phyloP scores from a whole-genome alignment of 176 grass and related monocot species.

The Cenchrus fungigraminus region DNA sequence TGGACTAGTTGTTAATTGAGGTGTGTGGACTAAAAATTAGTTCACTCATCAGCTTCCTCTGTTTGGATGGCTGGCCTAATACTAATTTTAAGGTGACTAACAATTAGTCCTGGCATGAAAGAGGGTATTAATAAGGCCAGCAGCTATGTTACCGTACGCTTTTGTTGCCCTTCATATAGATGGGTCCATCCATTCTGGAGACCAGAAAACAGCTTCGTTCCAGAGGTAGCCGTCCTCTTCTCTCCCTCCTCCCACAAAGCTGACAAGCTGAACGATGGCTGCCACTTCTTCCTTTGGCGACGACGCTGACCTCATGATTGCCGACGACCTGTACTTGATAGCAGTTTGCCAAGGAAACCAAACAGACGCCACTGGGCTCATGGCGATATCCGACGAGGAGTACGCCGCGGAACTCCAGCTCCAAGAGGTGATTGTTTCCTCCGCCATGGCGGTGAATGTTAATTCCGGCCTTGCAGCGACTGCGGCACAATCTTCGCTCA shows the following conservation, averaged over 20 bases:
- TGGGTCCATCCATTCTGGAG: not conserved
- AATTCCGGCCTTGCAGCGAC: too few relatives aligned
- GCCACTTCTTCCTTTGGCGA: not conserved
- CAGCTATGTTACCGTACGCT: too few relatives aligned
- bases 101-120: too few relatives aligned
- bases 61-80: too few relatives aligned
- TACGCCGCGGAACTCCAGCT: constrained; percentile 19
- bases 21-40: too few relatives aligned
- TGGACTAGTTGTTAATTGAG: too few relatives aligned
- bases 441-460: not conserved
- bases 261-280: not conserved
- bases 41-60: too few relatives aligned
- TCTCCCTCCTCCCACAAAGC: not conserved
- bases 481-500: not conserved
- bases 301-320: constrained; percentile 5
- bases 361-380: not conserved
- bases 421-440: constrained; percentile 29
- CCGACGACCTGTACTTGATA: not conserved
- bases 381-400: constrained; percentile 15
- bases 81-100: too few relatives aligned
- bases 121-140: too few relatives aligned
- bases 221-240: too few relatives aligned
- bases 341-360: not conserved
- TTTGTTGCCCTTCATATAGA: too few relatives aligned
- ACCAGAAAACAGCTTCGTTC: too few relatives aligned